These are phyloP conservation scores for Starmerella geochares DNA, from an alignment of 805 yeast species.

Conservation along the genomic window DNA sequence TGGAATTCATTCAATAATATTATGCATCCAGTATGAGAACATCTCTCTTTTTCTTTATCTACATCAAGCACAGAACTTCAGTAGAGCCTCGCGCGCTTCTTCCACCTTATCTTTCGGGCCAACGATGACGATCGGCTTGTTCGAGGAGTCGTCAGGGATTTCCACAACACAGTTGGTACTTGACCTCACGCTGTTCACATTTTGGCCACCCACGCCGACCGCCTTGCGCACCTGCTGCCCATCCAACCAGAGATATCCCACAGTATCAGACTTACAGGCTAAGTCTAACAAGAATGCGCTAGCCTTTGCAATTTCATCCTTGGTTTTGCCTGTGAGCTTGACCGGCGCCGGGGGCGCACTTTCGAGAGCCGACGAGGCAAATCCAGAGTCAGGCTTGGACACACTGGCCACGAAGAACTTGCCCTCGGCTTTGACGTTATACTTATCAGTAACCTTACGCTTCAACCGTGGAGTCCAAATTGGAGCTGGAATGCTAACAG, in stretches of 20 bases:
- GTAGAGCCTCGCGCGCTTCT: slow-evolving; percentile 13
- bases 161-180: slow-evolving; percentile 33
- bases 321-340: slow-evolving; percentile 41
- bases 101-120: slow-evolving; percentile 17
- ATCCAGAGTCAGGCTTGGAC: background rate
- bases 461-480: slow-evolving; percentile 30
- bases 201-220: slow-evolving; percentile 69
- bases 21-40: background rate
- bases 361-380: background rate
- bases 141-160: slow-evolving; percentile 11
- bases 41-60: background rate
- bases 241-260: slow-evolving; percentile 56
- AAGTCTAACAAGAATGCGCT: slow-evolving; percentile 42
- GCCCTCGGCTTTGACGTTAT: background rate
- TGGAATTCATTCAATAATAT: too few species aligned
- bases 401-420: background rate
- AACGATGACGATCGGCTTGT: slow-evolving; percentile 9
- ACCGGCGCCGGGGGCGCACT: background rate
- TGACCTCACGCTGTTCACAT: slow-evolving; percentile 50
- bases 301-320: slow-evolving; percentile 44
- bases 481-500: background rate
- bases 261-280: slow-evolving; percentile 35
- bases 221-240: slow-evolving; percentile 33
- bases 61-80: slow-evolving; percentile 2
- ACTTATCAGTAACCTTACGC: slow-evolving; percentile 25